Percentiles rank a stretch among this genome's conserved stretches.
These are phyloP conservation scores for Phytophthora cajani DNA, from an alignment of 352 stramenopile genomes.

Conservation along the genomic window DNA sequence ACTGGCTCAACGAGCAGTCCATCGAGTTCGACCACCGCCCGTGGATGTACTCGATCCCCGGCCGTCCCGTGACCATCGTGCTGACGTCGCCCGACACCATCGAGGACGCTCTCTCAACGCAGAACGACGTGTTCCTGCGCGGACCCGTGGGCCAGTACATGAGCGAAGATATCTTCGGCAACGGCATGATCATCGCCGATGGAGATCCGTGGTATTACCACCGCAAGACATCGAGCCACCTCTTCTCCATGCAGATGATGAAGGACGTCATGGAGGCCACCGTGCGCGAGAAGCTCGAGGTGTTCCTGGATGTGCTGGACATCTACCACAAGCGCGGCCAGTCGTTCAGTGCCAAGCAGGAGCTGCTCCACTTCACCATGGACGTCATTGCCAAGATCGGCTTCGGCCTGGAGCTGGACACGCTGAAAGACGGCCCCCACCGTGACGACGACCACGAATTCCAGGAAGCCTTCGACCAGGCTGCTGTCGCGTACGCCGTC, in stretches of 20 bases:
- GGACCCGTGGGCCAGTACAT: constrained; percentile 39
- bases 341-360: constrained; percentile 45
- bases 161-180: constrained; percentile 60
- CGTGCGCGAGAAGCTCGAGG: constrained; percentile 35
- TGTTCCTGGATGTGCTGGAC: constrained; percentile 36
- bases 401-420: constrained; percentile 56
- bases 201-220: constrained; percentile 58
- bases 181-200: constrained; percentile 46
- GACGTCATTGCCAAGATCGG: constrained; percentile 68
- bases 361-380: constrained; percentile 58
- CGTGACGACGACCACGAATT: constrained; percentile 49
- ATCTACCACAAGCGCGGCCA: constrained; percentile 22
- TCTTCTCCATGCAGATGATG: constrained; percentile 72
- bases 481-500: constrained; percentile 30
- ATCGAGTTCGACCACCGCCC: constrained; percentile 40
- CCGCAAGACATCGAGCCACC: constrained; percentile 82
- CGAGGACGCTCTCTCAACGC: constrained; percentile 54
- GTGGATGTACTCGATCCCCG: constrained; percentile 49
- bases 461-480: constrained; percentile 47
- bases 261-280: constrained; percentile 47
- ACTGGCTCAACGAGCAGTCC: constrained; percentile 54
- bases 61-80: constrained; percentile 42
- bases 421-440: constrained; percentile 33
- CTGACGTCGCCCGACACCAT: constrained; percentile 40
- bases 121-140: constrained; percentile 74